Conservation (phyloP, 768 basidiomycete genomes). For the Thelephora ganbajun region DNA sequence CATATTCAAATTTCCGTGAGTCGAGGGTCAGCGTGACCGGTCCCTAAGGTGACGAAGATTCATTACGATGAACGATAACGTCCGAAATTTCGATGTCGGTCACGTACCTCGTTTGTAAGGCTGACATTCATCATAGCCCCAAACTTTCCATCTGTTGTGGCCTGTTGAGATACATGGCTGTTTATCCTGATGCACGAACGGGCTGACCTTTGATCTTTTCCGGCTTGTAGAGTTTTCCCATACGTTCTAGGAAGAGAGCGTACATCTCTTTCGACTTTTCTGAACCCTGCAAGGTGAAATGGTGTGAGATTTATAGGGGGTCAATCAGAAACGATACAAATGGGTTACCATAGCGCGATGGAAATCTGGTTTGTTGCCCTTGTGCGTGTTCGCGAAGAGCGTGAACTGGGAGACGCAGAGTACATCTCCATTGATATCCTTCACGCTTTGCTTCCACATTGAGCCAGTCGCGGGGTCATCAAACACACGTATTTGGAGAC, state of each 20-base stretch:
- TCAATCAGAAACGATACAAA: background rate
- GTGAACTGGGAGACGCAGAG: slow-evolving; percentile 95
- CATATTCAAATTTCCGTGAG: slow-evolving; percentile 64
- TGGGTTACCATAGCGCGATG: slow-evolving; percentile 73
- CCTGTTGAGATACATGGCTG: background rate
- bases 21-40: slow-evolving; percentile 80
- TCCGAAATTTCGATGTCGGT: slow-evolving; percentile 1
- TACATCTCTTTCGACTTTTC: slow-evolving; percentile 61
- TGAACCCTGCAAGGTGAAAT: slow-evolving; percentile 33
- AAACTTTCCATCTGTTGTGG: slow-evolving; percentile 67
- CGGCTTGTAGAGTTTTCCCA: slow-evolving; percentile 52
- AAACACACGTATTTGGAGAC: slow-evolving; percentile 64
- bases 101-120: slow-evolving; percentile 70
- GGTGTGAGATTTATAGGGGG: slow-evolving; percentile 2
- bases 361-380: slow-evolving; percentile 87
- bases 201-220: slow-evolving; percentile 67
- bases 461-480: slow-evolving; percentile 35
- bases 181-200: background rate
- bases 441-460: slow-evolving; percentile 83
- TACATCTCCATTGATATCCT: slow-evolving; percentile 80
- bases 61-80: slow-evolving; percentile 1
- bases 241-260: slow-evolving; percentile 50
- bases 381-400: slow-evolving; percentile 71
- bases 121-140: slow-evolving; percentile 94
- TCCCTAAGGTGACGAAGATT: slow-evolving; percentile 31